Conservation (phyloP, 345 rosid genomes). For the Combretum micranthum region DNA sequence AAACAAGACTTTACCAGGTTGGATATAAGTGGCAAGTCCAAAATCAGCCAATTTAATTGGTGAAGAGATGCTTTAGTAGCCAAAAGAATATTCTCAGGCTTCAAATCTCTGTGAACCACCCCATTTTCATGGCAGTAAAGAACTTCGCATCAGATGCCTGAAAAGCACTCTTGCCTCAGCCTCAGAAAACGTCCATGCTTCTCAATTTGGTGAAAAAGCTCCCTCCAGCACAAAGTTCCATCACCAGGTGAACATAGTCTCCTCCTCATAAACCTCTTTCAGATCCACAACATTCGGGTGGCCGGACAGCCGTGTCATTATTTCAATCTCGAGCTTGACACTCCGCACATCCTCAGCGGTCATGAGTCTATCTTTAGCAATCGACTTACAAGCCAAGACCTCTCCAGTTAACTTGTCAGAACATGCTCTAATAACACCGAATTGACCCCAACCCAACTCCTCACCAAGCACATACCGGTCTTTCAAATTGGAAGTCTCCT, state of each 20-base stretch:
- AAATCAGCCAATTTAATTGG: constrained; percentile 66
- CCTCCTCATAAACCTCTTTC: constrained; percentile 68
- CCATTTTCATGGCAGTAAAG: constrained; percentile 59
- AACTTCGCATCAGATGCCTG: constrained; percentile 52
- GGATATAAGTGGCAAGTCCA: constrained; percentile 58
- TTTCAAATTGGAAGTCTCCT: constrained; percentile 36
- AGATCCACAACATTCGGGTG: constrained; percentile 66
- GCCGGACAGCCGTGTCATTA: constrained; percentile 64
- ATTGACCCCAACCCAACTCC: constrained; percentile 69
- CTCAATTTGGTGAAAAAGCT: constrained; percentile 52
- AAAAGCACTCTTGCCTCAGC: constrained; percentile 47
- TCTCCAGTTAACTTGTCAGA: constrained; percentile 54
- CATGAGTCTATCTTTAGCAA: constrained; percentile 53
- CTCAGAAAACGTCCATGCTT: constrained; percentile 52
- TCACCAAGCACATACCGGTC: constrained; percentile 45
- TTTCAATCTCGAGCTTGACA: constrained; percentile 65
- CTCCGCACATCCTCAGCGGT: constrained; percentile 44
- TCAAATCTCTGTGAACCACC: constrained; percentile 60
- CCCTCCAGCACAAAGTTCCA: constrained; percentile 76
- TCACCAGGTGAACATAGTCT: constrained; percentile 54
- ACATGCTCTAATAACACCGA: constrained; percentile 59
- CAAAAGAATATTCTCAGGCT: constrained; percentile 65
- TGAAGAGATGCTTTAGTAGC: constrained; percentile 49
- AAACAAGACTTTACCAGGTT: constrained; percentile 34
- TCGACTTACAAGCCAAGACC: constrained; percentile 55